Conservation (phyloP, 768 basidiomycete species). For the Calocybe cyanea region DNA sequence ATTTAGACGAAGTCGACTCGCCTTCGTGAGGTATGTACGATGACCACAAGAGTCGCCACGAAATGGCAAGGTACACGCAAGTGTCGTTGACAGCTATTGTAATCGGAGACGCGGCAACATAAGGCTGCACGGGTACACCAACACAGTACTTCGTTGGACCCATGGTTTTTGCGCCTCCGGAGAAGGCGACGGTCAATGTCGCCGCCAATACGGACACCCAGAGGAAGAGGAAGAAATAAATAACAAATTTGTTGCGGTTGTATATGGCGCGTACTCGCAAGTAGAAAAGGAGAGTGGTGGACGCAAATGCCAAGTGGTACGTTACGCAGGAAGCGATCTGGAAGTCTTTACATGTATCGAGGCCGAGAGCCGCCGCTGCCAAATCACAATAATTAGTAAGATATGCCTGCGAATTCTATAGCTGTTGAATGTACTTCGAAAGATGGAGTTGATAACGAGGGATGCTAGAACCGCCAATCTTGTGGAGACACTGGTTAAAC, state of each 20-base stretch:
- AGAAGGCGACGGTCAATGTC: slow-evolving; percentile 21
- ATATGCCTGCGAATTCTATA: too few species aligned
- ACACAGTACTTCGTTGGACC: slow-evolving; percentile 21
- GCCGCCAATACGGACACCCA: slow-evolving; percentile 27
- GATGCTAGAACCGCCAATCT: slow-evolving; percentile 2
- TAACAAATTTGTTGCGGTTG: slow-evolving; percentile 21
- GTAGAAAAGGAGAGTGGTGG: slow-evolving; percentile 2
- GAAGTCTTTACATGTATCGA: slow-evolving; percentile 17
- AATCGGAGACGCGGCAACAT: slow-evolving; percentile 17
- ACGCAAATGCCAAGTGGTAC: slow-evolving; percentile 1
- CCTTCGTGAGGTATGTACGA: neutral
- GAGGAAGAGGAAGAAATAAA: slow-evolving; percentile 22
- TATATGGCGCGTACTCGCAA: slow-evolving; percentile 2
- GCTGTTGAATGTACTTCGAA: neutral
- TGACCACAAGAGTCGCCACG: slow-evolving; percentile 18
- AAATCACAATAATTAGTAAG: too few species aligned
- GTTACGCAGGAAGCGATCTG: neutral
- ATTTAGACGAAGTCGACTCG: neutral
- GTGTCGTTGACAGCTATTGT: slow-evolving; percentile 24
- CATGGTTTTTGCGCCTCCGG: slow-evolving; percentile 18
- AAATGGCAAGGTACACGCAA: slow-evolving; percentile 26
- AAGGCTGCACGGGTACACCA: slow-evolving; percentile 11
- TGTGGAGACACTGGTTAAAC: neutral
- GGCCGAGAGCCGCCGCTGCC: slow-evolving; percentile 9
- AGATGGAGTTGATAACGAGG: neutral